A percentile compares a stretch with the other conserved stretches of the same genome.
These are phyloP conservation scores for Porodaedalea pini DNA, from an alignment of 1,284 basidiomycete genomes.

Conservation along the genomic window DNA sequence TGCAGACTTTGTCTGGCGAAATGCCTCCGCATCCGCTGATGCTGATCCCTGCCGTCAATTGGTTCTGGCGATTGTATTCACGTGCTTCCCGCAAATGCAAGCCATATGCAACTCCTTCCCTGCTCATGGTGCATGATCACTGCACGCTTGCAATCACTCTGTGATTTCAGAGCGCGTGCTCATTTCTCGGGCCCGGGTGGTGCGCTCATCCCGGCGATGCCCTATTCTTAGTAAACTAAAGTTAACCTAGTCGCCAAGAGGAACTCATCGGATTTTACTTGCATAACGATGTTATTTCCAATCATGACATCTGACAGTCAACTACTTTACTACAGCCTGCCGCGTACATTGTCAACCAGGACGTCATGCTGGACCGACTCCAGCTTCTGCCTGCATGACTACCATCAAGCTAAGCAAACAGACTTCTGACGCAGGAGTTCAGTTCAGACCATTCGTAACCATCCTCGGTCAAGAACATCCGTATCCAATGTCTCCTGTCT, in stretches of 20 bases:
- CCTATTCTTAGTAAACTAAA: neutral
- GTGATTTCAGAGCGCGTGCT: neutral
- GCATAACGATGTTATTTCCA: too few species aligned
- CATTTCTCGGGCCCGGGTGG: neutral
- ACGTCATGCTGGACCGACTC: neutral
- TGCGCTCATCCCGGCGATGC: neutral
- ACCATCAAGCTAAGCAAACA: neutral
- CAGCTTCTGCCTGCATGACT: neutral
- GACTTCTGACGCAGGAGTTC: neutral
- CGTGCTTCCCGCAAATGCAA: neutral
- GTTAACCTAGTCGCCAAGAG: neutral
- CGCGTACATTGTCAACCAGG: neutral
- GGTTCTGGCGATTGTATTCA: neutral
- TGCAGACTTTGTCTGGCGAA: too few species aligned
- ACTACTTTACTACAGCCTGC: neutral
- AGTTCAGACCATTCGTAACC: neutral
- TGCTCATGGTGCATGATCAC: neutral
- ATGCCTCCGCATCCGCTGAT: neutral
- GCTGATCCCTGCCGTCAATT: neutral
- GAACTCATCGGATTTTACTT: neutral
- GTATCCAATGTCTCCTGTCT: neutral
- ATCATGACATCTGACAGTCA: neutral
- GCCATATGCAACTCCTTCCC: neutral
- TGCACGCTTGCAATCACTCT: neutral
- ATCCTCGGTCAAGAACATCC: neutral